A percentile compares a stretch with the other conserved stretches of the same genome.
These are phyloP conservation scores for Dryas integrifolia DNA, from an alignment of 331 rosid species.

Conservation along the genomic window DNA sequence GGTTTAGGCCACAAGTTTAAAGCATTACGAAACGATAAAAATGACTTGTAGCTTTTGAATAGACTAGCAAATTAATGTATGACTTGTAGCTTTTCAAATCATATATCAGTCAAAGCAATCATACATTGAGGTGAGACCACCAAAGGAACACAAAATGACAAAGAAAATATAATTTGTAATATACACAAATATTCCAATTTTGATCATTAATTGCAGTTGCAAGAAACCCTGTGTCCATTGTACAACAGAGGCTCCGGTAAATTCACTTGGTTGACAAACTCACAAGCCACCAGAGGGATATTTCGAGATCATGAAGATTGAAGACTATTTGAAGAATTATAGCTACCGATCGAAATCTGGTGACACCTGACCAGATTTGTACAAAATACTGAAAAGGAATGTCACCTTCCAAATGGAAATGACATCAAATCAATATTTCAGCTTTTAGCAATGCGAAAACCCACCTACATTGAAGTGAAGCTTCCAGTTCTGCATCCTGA, in stretches of 20 bases:
- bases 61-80: background rate
- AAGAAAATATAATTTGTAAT: background rate
- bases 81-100: background rate
- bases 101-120: background rate
- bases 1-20: constrained; percentile 14
- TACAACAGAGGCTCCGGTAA: background rate
- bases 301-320: background rate
- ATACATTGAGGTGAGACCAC: background rate
- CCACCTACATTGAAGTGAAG: background rate
- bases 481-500: background rate
- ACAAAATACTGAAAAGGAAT: background rate
- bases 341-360: background rate
- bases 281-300: background rate
- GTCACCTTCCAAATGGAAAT: background rate
- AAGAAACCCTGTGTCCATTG: background rate
- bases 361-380: background rate
- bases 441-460: background rate
- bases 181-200: background rate
- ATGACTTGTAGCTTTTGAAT: constrained; percentile 3
- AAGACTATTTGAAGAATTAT: background rate
- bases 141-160: background rate
- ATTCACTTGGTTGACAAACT: background rate
- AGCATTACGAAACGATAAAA: background rate
- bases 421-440: background rate
- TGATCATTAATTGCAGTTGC: background rate